Conservation (phyloP, 2,329 filamentous ascomycete genomes). For the Curvularia hawaiiensis region DNA sequence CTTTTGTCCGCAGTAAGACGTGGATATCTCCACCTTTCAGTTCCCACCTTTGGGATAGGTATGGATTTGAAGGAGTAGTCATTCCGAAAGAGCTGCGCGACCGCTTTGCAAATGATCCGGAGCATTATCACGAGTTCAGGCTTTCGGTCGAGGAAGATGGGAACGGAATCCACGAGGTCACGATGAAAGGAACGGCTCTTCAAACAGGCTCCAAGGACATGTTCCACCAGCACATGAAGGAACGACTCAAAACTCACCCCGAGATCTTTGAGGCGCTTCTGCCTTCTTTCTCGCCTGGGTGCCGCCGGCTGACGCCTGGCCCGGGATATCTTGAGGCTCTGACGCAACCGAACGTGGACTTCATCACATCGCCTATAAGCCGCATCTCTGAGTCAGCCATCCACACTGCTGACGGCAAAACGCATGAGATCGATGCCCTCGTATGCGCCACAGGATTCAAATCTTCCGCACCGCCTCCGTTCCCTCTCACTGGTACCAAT, state of each 20-base stretch:
- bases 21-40: conserved; percentile 46
- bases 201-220: conserved; percentile 44
- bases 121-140: conserved; percentile 40
- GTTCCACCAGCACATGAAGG: conserved; percentile 51
- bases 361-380: conserved; percentile 45
- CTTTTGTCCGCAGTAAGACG: conserved; percentile 44
- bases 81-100: conserved; percentile 35
- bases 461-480: conserved; percentile 46
- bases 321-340: conserved; percentile 59
- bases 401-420: conserved; percentile 48
- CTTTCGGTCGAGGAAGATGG: conserved; percentile 42
- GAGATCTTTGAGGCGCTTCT: conserved; percentile 50
- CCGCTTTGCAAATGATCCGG: conserved; percentile 35
- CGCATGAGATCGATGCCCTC: conserved; percentile 50
- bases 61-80: conserved; percentile 42
- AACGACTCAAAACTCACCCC: conserved; percentile 44
- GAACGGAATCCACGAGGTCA: conserved; percentile 38
- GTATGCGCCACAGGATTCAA: conserved; percentile 55
- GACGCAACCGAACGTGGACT: conserved; percentile 47
- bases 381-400: conserved; percentile 46
- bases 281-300: conserved; percentile 53
- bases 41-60: conserved; percentile 34
- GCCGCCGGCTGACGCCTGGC: conserved; percentile 57
- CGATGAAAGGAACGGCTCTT: conserved; percentile 46
- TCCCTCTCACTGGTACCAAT: conserved; percentile 42